Evolutionary conservation across 345 rosid species (phyloP).

Genomic region (Schrenkiella parvula): DNA sequence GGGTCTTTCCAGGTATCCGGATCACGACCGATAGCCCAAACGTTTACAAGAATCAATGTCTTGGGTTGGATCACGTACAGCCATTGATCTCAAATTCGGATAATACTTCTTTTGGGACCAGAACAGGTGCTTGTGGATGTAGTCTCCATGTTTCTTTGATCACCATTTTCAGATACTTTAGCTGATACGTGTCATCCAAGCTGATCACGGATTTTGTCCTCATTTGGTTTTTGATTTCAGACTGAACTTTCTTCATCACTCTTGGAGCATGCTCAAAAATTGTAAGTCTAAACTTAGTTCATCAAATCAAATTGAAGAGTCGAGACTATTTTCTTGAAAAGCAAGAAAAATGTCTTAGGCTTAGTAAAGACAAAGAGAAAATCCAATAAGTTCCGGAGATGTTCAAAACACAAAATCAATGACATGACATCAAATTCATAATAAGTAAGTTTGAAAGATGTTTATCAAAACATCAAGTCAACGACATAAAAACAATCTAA

Average conservation of each 20-base stretch:
- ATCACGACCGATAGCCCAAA: background rate
- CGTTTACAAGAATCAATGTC: background rate
- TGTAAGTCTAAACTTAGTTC: too few species aligned
- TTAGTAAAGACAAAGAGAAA: background rate
- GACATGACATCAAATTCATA: too few species aligned
- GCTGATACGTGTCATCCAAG: background rate
- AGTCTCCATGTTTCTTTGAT: background rate
- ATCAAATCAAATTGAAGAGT: background rate
- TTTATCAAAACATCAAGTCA: too few species aligned
- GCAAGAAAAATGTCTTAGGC: background rate
- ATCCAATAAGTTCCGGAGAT: background rate
- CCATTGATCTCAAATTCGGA: background rate
- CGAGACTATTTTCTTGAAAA: background rate
- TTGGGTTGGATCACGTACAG: background rate
- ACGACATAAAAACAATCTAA: background rate
- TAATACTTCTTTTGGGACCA: background rate
- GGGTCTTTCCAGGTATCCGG: background rate
- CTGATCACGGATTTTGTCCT: background rate
- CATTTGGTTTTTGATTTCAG: background rate
- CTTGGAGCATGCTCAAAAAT: too few species aligned
- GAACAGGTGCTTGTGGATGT: background rate
- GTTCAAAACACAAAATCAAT: background rate
- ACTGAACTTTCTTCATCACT: background rate
- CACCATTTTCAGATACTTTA: background rate
- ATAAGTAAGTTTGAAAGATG: too few species aligned